Evolutionary conservation across 345 rosid genomes (phyloP).

Genomic region (Linum lewisii): DNA sequence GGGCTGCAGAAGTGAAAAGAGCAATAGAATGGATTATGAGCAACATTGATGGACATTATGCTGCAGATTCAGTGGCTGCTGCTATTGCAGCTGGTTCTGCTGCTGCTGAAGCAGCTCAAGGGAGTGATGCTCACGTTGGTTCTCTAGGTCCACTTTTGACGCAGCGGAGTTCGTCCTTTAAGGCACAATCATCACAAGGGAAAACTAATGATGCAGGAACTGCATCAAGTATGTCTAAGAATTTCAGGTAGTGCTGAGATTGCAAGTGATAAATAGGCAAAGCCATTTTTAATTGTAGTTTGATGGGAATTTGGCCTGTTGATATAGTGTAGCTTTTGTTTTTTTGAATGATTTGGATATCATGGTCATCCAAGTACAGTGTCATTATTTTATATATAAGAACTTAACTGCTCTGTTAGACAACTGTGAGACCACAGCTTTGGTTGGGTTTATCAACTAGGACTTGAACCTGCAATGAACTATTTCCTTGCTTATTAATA

Average conservation of each 20-base stretch:
- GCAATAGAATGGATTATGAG: conserved; percentile 96
- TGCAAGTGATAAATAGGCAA: background rate
- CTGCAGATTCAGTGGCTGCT: conserved; percentile 86
- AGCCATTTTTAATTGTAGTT: background rate
- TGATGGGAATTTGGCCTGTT: background rate
- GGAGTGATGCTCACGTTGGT: conserved; percentile 42
- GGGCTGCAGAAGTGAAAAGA: conserved; percentile 92
- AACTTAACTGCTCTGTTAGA: background rate
- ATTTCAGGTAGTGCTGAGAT: conserved; percentile 53
- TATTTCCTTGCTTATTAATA: background rate
- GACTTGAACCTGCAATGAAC: background rate
- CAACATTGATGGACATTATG: conserved; percentile 80
- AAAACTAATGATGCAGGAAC: conserved; percentile 50
- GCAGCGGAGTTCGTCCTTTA: conserved; percentile 35
- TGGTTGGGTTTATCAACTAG: background rate
- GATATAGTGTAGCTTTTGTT: background rate
- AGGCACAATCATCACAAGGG: conserved; percentile 41
- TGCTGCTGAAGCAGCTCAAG: conserved; percentile 63
- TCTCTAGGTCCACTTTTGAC: conserved; percentile 28
- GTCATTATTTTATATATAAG: too few species aligned
- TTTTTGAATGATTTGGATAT: background rate
- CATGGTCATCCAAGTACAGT: background rate
- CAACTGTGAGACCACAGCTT: too few species aligned
- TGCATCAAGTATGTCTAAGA: conserved; percentile 57
- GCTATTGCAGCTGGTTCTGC: conserved; percentile 80